Percentiles rank a stretch among this genome's conserved stretches.
phyloP scores from a whole-genome alignment of 148 eudicot genomes.

The Diospyros lotus region DNA sequence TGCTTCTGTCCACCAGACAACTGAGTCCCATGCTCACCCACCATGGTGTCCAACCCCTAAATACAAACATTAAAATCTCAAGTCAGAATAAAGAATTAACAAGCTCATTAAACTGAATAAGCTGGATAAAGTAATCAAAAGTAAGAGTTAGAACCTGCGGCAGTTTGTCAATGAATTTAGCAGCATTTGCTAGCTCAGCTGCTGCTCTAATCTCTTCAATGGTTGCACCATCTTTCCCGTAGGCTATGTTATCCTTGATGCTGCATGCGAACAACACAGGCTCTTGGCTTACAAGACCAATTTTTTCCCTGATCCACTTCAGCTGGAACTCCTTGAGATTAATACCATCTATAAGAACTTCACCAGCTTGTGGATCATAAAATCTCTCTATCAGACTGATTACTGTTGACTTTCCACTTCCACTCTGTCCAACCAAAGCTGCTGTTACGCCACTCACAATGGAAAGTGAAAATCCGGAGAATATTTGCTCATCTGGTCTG shows the following conservation, averaged over 20 bases:
- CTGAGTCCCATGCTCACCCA: slow-evolving; percentile 74
- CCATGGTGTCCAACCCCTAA: slow-evolving; percentile 68
- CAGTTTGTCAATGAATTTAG: slow-evolving; percentile 53
- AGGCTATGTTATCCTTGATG: slow-evolving; percentile 61
- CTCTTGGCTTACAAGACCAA: slow-evolving; percentile 72
- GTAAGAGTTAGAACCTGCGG: slow-evolving; percentile 42
- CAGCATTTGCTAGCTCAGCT: slow-evolving; percentile 62
- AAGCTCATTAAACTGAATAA: neutral
- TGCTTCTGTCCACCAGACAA: slow-evolving; percentile 83
- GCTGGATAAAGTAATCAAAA: neutral
- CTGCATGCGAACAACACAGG: slow-evolving; percentile 58
- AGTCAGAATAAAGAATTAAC: neutral
- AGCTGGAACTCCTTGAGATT: slow-evolving; percentile 58
- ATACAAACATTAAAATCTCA: neutral
- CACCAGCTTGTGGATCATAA: slow-evolving; percentile 63
- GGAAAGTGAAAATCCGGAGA: slow-evolving; percentile 45
- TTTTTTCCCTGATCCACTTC: slow-evolving; percentile 60
- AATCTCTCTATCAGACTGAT: slow-evolving; percentile 67
- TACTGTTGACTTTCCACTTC: slow-evolving; percentile 73
- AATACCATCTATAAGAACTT: slow-evolving; percentile 61
- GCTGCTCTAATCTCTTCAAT: slow-evolving; percentile 54
- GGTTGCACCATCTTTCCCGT: slow-evolving; percentile 58
- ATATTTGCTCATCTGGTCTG: slow-evolving; percentile 52
- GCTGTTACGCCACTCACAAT: slow-evolving; percentile 57
- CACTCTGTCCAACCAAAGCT: slow-evolving; percentile 73